Evolutionary conservation across 768 basidiomycete species (phyloP).

Genomic region (Suillus weaverae): DNA sequence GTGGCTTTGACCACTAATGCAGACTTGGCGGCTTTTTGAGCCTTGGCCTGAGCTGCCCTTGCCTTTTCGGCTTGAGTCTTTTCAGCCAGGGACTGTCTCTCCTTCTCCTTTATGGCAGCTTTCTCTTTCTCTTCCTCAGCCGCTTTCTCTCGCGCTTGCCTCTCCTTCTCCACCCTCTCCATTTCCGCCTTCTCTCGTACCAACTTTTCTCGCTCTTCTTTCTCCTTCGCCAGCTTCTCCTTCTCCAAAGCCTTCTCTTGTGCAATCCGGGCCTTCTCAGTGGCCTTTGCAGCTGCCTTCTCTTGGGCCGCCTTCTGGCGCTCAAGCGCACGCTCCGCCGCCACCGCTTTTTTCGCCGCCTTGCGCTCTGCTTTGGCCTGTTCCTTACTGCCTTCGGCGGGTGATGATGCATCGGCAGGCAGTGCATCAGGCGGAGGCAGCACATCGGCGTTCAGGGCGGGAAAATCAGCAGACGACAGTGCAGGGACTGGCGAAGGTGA

Average conservation of each 20-base stretch:
- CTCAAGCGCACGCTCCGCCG: conserved; percentile 62
- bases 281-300: conserved; percentile 45
- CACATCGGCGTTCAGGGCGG: conserved; percentile 47
- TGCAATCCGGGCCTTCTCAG: background rate
- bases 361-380: conserved; percentile 62
- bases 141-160: conserved; percentile 28
- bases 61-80: conserved; percentile 27
- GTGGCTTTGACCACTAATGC: conserved; percentile 10
- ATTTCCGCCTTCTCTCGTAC: conserved; percentile 38
- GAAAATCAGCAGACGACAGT: conserved; percentile 74
- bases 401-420: conserved; percentile 24
- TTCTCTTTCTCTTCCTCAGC: conserved; percentile 39
- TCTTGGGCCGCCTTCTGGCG: conserved; percentile 57
- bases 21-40: conserved; percentile 27
- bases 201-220: conserved; percentile 39
- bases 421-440: conserved; percentile 25
- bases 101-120: conserved; percentile 35
- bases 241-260: conserved; percentile 49
- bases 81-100: conserved; percentile 28
- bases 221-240: conserved; percentile 42
- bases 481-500: conserved; percentile 45
- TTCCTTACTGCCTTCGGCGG: conserved; percentile 40
- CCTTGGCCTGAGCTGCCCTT: conserved; percentile 26
- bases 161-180: conserved; percentile 43
- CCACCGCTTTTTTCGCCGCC: conserved; percentile 63